A percentile compares a stretch with the other conserved stretches of the same genome.
These are phyloP conservation scores for Penicillium psychrosexuale DNA, from an alignment of 2,329 filamentous ascomycete species.

Conservation along the genomic window DNA sequence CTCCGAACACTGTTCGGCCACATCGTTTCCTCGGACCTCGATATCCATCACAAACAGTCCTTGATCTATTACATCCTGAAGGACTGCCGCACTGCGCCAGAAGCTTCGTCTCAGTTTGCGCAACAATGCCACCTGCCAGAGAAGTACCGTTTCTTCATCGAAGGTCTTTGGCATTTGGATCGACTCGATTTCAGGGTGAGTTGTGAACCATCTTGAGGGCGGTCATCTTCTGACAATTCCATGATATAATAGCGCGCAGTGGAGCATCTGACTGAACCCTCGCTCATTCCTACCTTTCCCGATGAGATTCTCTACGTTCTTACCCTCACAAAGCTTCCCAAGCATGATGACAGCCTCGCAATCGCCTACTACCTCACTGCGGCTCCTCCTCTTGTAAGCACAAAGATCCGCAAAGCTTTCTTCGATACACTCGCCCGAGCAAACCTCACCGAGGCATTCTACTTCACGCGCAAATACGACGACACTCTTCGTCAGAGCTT, in stretches of 20 bases:
- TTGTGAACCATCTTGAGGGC: neutral
- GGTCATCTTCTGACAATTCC: neutral
- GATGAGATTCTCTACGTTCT: slow-evolving; percentile 75
- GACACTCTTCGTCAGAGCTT: slow-evolving; percentile 60
- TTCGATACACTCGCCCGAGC: slow-evolving; percentile 66
- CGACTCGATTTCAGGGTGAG: slow-evolving; percentile 62
- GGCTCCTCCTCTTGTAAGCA: slow-evolving; percentile 66
- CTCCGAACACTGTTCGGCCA: slow-evolving; percentile 68
- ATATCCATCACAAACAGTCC: slow-evolving; percentile 75
- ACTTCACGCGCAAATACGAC: slow-evolving; percentile 66
- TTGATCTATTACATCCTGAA: slow-evolving; percentile 80
- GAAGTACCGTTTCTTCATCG: slow-evolving; percentile 76
- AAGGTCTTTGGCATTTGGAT: slow-evolving; percentile 79
- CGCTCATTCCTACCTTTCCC: slow-evolving; percentile 73
- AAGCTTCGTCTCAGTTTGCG: slow-evolving; percentile 59
- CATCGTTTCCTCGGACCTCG: slow-evolving; percentile 62
- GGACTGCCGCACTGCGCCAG: slow-evolving; percentile 60
- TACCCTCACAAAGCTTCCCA: slow-evolving; percentile 56
- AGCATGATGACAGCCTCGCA: slow-evolving; percentile 61
- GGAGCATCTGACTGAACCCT: slow-evolving; percentile 74
- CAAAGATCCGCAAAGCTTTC: slow-evolving; percentile 61
- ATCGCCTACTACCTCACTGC: slow-evolving; percentile 77
- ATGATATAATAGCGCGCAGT: slow-evolving; percentile 56
- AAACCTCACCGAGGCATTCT: slow-evolving; percentile 69
- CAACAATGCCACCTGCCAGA: slow-evolving; percentile 63